Base-by-base conservation (phyloP, 352 stramenopile genomes). In the Pythium aphanidermatum region DNA sequence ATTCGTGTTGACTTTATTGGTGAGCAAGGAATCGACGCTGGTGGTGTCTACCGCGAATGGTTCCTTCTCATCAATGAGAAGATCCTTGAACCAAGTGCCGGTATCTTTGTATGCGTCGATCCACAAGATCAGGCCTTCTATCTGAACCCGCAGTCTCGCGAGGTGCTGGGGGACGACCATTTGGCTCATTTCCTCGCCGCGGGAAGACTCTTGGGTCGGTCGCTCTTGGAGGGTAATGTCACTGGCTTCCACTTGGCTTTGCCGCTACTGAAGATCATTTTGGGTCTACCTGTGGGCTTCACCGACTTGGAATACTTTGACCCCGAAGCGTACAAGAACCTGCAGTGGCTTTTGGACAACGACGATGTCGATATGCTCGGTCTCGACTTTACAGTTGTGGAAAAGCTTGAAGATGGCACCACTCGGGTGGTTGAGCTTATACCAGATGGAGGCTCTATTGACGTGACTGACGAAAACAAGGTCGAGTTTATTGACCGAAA, bases 191-290 rank as follows among this genome's bases (percentile, higher is more conserved):
- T 71, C 46, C 70, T 82, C 16, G 74, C 61, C 3, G 53, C 65
- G 0, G 78, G 77, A 5, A 59, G 78, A 1, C 34, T 91, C 2
- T 31, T 94, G 1, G 79, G 82, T 0, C 61, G 77, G 3, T 66
- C 74, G 19, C 53, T 89, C 23, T 45, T 91, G 2, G 96, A 99
- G 55, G 81, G 91, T 27, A 95, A 98, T 43, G 71, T 98, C 19
- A 83, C 98, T 0, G 77, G 85, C 37, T 95, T 95, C 32, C 96
- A 98, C 56, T 77, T 99, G 60, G 86, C 93, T 2, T 65, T 94
- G 14, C 89, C 96, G 23, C 63, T 99, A 29, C 97, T 98, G 61
- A 99, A 99, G 70, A 86, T 98, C 51, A 87, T 99, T 25, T 64
- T 98, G 13, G 95, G 89, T 1, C 97, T 92, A 46, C 96, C 96